Conservation (phyloP, 164 flowering plant genomes). For the Tinospora cordifolia region DNA sequence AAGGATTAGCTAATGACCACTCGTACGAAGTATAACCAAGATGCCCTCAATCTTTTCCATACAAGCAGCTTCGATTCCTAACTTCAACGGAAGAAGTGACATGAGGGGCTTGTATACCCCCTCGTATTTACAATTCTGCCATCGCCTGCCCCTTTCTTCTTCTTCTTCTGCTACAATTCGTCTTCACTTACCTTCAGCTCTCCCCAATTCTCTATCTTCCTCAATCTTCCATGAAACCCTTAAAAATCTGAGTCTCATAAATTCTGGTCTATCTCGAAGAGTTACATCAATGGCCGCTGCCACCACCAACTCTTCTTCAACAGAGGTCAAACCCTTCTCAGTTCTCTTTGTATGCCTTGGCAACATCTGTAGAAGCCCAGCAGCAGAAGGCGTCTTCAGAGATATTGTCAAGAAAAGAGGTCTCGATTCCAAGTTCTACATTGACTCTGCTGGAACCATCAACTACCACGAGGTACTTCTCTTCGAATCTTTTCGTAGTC, state of each 20-base stretch:
- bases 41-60: background rate
- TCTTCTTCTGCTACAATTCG: too few relatives aligned
- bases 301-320: slow-evolving; percentile 13
- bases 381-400: slow-evolving; percentile 91
- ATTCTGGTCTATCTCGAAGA: background rate
- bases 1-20: too few relatives aligned
- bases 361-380: slow-evolving; percentile 94
- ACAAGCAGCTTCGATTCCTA: background rate
- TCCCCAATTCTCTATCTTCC: background rate
- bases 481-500: background rate
- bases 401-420: slow-evolving; percentile 60
- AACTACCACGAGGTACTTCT: slow-evolving; percentile 26
- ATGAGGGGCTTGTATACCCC: slow-evolving; percentile 1
- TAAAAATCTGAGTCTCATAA: background rate
- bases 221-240: background rate
- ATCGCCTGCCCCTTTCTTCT: background rate
- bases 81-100: background rate
- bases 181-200: background rate
- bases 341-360: slow-evolving; percentile 97
- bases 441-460: slow-evolving; percentile 99
- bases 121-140: slow-evolving; percentile 16
- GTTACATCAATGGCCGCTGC: slow-evolving; percentile 21
- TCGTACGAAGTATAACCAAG: background rate
- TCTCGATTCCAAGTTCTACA: slow-evolving; percentile 50
- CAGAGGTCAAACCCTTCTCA: slow-evolving; percentile 57